Evolutionary conservation across 2,329 filamentous ascomycete species (phyloP), one percentile per base, ranked within the genome.

Genomic region (Sporothrix sp.): DNA sequence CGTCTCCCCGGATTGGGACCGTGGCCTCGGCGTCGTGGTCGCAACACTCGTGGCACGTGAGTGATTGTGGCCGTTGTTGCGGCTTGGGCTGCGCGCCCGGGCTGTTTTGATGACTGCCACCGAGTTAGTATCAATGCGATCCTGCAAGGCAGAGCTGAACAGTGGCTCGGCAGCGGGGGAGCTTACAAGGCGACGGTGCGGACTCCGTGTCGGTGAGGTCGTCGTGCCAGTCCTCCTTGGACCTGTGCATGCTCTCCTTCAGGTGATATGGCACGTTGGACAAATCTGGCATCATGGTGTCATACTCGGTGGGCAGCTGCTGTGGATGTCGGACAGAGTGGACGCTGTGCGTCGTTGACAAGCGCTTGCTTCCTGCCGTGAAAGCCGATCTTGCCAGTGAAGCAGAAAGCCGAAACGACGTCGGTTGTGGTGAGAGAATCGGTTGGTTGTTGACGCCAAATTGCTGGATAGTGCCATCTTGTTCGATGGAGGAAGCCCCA

Each of bases 131-230:
- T 2, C 3, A 4, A 13, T 38, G 4, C 3, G 25, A 27, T 13
- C 37, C 45, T 38, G 40, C 48, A 48, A 39, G 8, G 6, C 25
- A 30, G 3, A 10, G 6, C 4, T 4, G 3, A 11, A 7, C 3
- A 20, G 2, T n/a, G 3, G 16, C 7, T 3, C 16, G 13, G 25
- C 10, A 28, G 25, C 25, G 25, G 25, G 25, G 6, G 6, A 28
- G 61, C 62, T 60, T 52, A 62, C 62, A 57, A 49, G 60, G 59
- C 32, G 57, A 59, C 23, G 59, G 58, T 2, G 53, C 53, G 7
- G 46, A 50, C 4, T 52, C 54, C 3, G 42, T 28, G 18, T 56
- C 45, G 3, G 38, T 21, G 3, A 27, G 2, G n/a, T 47, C 53
- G 20, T 40, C 43, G 20, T 33, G 35, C 54, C 52, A 54, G 36